These are phyloP conservation scores for Strombidium stylifer DNA, from an alignment of 73 alveolate species.

Conservation along the genomic window DNA sequence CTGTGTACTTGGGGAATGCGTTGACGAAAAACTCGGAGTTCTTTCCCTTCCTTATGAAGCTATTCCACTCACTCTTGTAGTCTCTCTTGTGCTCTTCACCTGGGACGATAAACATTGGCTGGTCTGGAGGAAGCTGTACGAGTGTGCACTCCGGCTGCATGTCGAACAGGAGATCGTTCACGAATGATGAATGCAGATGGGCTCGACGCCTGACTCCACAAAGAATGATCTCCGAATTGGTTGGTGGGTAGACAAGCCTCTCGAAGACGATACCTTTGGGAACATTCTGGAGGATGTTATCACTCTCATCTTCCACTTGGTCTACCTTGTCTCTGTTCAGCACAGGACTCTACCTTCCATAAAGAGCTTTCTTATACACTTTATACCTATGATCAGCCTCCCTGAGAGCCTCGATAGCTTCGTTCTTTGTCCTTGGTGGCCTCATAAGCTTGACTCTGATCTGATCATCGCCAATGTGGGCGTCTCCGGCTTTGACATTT, in stretches of 20 bases:
- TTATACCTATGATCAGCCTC: conserved; percentile 30
- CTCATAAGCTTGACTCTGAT: neutral
- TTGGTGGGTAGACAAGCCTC: conserved; percentile 25
- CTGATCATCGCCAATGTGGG: neutral
- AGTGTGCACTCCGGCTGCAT: conserved; percentile 38
- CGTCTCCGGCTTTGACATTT: too few species aligned
- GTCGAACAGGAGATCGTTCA: conserved; percentile 29
- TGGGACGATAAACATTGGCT: conserved; percentile 53
- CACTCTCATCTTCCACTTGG: too few species aligned
- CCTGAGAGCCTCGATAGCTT: conserved; percentile 4
- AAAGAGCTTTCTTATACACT: neutral
- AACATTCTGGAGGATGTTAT: too few species aligned
- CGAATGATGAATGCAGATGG: conserved; percentile 31
- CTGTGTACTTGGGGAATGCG: conserved; percentile 49
- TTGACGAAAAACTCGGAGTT: conserved; percentile 36
- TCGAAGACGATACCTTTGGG: conserved; percentile 17
- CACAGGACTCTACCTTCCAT: neutral
- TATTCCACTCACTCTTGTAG: conserved; percentile 5
- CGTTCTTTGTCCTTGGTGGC: conserved; percentile 22
- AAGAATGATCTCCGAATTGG: conserved; percentile 31
- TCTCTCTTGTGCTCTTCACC: conserved; percentile 8
- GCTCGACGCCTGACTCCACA: conserved; percentile 39
- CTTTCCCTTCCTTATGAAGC: conserved; percentile 17
- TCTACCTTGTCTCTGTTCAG: neutral
- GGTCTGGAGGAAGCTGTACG: conserved; percentile 58